Conservation (phyloP, 345 rosid species). For the Raphanus sativus region DNA sequence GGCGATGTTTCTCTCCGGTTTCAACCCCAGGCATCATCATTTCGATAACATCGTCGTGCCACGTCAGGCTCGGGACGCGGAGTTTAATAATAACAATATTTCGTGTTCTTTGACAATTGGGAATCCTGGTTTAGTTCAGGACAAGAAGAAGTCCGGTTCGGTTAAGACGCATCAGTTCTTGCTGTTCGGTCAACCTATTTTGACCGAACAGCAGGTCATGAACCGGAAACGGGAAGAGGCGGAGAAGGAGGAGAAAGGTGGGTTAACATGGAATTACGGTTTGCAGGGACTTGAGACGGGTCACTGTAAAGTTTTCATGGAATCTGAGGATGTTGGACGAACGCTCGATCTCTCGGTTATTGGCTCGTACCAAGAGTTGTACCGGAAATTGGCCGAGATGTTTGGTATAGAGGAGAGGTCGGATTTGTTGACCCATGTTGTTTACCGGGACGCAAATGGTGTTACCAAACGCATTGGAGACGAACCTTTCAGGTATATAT, state of each 20-base stretch:
- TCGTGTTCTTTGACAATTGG: conserved; percentile 85
- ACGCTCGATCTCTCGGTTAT: conserved; percentile 77
- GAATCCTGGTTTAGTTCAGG: conserved; percentile 47
- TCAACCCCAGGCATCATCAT: conserved; percentile 46
- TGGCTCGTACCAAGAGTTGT: conserved; percentile 75
- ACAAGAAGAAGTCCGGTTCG: conserved; percentile 51
- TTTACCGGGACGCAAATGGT: conserved; percentile 68
- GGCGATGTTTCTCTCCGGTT: conserved; percentile 57
- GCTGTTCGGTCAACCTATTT: conserved; percentile 87
- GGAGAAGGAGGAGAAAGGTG: conserved; percentile 34
- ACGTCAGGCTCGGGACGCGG: conserved; percentile 33
- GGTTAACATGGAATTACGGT: conserved; percentile 53
- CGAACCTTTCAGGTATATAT: conserved; percentile 80
- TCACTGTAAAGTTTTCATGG: conserved; percentile 93
- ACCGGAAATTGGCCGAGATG: conserved; percentile 67
- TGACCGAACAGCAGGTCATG: conserved; percentile 45
- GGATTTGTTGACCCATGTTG: conserved; percentile 54
- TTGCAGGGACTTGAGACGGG: conserved; percentile 53
- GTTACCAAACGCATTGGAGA: conserved; percentile 61
- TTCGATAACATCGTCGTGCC: conserved; percentile 40
- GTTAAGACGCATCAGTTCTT: conserved; percentile 68
- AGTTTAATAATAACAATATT: conserved; percentile 45
- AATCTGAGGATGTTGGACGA: conserved; percentile 83
- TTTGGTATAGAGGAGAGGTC: conserved; percentile 72
- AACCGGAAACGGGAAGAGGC: conserved; percentile 47